Percentiles rank a stretch among this genome's conserved stretches.
These are phyloP conservation scores for Pseudogymnoascus verrucosus DNA, from an alignment of 2,329 filamentous ascomycete species.

Conservation along the genomic window DNA sequence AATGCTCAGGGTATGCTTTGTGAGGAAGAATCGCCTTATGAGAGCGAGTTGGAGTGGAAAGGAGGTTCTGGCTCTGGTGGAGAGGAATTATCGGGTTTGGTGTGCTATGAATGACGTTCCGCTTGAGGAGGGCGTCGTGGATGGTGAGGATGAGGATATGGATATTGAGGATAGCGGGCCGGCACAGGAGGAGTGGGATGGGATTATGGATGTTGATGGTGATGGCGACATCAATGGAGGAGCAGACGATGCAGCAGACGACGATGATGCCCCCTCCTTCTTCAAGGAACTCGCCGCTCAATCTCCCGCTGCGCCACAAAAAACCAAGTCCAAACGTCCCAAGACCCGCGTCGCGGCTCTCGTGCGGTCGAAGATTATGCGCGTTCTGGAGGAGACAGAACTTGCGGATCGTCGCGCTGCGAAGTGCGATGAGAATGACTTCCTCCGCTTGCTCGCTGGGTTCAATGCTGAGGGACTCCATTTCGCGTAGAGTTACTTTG, in stretches of 20 bases:
- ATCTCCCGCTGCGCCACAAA: constrained; percentile 30
- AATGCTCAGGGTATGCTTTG: constrained; percentile 72
- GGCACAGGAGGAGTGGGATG: constrained; percentile 42
- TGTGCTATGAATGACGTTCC: constrained; percentile 78
- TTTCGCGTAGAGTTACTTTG: constrained; percentile 50
- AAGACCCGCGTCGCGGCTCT: constrained; percentile 74
- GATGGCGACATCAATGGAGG: constrained; percentile 25
- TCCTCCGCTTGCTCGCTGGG: constrained; percentile 67
- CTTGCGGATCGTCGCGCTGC: constrained; percentile 74
- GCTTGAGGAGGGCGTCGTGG: constrained; percentile 58
- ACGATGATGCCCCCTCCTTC: constrained; percentile 72
- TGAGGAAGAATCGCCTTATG: constrained; percentile 85
- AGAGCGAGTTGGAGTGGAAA: constrained; percentile 72
- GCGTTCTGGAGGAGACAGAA: constrained; percentile 73
- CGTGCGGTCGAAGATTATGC: constrained; percentile 78
- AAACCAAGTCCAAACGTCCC: constrained; percentile 62
- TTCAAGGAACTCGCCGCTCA: constrained; percentile 56
- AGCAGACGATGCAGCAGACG: constrained; percentile 39
- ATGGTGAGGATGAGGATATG: constrained; percentile 38
- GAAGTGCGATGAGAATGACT: constrained; percentile 89
- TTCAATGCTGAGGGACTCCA: constrained; percentile 93
- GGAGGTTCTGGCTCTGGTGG: constrained; percentile 73
- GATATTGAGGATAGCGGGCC: constrained; percentile 39
- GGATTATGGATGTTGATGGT: constrained; percentile 43
- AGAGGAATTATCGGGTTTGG: constrained; percentile 83